These are phyloP conservation scores for Neonectria faginata DNA, from an alignment of 2,329 filamentous ascomycete species.

Conservation along the genomic window DNA sequence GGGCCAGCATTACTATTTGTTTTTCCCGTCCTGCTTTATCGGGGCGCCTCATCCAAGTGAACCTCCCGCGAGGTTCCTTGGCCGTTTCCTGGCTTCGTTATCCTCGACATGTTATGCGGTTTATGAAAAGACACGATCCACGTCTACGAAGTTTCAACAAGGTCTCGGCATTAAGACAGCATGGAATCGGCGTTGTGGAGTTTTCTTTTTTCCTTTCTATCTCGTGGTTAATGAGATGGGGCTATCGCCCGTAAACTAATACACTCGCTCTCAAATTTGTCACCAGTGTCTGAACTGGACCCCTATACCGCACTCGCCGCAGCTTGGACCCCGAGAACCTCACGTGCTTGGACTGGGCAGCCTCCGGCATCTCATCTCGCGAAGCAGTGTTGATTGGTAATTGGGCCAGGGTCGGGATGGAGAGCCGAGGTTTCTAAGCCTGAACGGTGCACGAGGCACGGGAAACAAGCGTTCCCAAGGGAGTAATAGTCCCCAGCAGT, in stretches of 20 bases:
- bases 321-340: not conserved
- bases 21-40: slow-evolving; percentile 16
- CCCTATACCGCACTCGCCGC: slow-evolving; percentile 1
- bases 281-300: slow-evolving; percentile 3
- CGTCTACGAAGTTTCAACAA: slow-evolving; percentile 38
- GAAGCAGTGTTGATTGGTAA: not conserved
- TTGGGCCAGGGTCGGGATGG: slow-evolving; percentile 1
- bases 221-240: slow-evolving; percentile 22
- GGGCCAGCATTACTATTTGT: slow-evolving; percentile 11
- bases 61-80: slow-evolving; percentile 8
- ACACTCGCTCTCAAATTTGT: slow-evolving; percentile 21
- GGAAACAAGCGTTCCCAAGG: not conserved
- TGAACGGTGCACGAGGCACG: not conserved
- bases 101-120: slow-evolving; percentile 36
- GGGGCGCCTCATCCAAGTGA: slow-evolving; percentile 10
- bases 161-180: slow-evolving; percentile 48
- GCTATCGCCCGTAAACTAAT: slow-evolving; percentile 37
- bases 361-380: not conserved
- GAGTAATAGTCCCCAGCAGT: not conserved
- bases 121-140: slow-evolving; percentile 40
- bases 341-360: not conserved
- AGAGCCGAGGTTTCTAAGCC: not conserved
- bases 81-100: slow-evolving; percentile 16
- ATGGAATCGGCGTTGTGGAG: slow-evolving; percentile 50
- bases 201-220: slow-evolving; percentile 41